These are phyloP conservation scores for Aspergillus coremiiformis DNA, from an alignment of 495 filamentous ascomycete genomes.

Conservation along the genomic window DNA sequence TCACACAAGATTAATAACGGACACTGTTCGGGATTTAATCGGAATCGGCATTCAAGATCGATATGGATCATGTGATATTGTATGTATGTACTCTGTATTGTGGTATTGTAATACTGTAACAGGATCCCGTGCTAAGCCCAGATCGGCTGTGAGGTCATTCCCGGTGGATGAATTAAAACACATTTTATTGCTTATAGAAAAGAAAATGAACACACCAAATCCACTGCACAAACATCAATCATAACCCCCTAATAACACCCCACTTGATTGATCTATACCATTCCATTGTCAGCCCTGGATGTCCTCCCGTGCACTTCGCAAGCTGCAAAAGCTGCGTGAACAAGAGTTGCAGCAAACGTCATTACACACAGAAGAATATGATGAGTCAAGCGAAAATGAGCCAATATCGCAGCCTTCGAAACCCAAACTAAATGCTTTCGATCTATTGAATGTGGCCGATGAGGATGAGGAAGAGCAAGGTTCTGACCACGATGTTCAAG, in stretches of 20 bases:
- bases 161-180: slow-evolving; percentile 19
- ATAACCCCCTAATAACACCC: too few species aligned
- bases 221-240: background rate
- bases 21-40: background rate
- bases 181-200: background rate
- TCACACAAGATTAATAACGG: background rate
- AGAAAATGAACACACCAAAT: background rate
- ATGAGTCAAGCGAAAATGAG: slow-evolving; percentile 48
- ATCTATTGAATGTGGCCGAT: slow-evolving; percentile 47
- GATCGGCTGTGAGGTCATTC: slow-evolving; percentile 36
- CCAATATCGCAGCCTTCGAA: slow-evolving; percentile 25
- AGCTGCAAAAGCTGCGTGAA: slow-evolving; percentile 58
- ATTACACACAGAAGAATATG: slow-evolving; percentile 18
- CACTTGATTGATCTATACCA: background rate
- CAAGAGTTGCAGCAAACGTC: slow-evolving; percentile 52
- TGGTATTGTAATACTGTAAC: background rate
- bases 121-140: slow-evolving; percentile 21
- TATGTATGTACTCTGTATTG: background rate
- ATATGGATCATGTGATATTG: slow-evolving; percentile 1
- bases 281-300: slow-evolving; percentile 33
- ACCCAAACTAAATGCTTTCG: slow-evolving; percentile 44
- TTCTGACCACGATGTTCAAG: slow-evolving; percentile 25
- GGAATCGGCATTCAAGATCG: slow-evolving; percentile 3
- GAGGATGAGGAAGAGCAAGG: slow-evolving; percentile 41
- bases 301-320: slow-evolving; percentile 75